phyloP scores from a whole-genome alignment of 2,329 filamentous ascomycete species.

The Xylariaceae sp. region DNA sequence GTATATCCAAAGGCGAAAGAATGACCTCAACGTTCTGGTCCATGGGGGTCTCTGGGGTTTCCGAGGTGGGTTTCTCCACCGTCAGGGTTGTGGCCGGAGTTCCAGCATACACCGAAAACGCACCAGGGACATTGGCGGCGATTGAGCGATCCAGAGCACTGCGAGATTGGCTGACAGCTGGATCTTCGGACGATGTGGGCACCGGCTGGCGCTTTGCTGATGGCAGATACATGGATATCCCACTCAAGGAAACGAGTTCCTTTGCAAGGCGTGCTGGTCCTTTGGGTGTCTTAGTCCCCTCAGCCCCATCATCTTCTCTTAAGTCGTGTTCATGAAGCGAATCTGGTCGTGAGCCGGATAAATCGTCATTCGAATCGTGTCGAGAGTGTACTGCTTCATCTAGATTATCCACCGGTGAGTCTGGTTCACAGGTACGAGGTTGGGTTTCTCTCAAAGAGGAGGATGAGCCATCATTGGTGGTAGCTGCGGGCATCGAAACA shows the following conservation, averaged over 20 bases:
- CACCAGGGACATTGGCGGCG: constrained; percentile 50
- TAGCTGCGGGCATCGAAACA: too few relatives aligned
- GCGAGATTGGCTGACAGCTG: constrained; percentile 1
- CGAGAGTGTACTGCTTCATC: constrained; percentile 12
- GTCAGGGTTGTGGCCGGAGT: constrained; percentile 16
- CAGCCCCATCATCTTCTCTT: constrained; percentile 14
- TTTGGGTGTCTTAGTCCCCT: constrained; percentile 42
- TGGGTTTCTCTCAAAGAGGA: too few relatives aligned
- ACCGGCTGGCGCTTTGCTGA: constrained; percentile 37
- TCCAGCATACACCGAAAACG: constrained; percentile 46
- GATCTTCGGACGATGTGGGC: constrained; percentile 23
- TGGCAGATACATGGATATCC: constrained; percentile 48
- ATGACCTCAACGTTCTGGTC: constrained; percentile 39
- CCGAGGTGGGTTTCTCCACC: constrained; percentile 5
- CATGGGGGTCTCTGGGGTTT: constrained; percentile 8
- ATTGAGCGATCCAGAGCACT: constrained; percentile 20
- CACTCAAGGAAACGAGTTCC: constrained; percentile 42
- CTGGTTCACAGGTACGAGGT: background rate
- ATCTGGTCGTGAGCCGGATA: too few relatives aligned
- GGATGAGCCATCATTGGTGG: too few relatives aligned
- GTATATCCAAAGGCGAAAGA: constrained; percentile 43
- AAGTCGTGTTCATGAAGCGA: too few relatives aligned
- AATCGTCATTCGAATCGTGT: too few relatives aligned
- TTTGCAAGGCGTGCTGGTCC: constrained; percentile 48
- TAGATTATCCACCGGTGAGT: constrained; percentile 12